These are phyloP conservation scores for Karstenula rhodostoma DNA, from an alignment of 2,329 filamentous ascomycete genomes.

Conservation along the genomic window DNA sequence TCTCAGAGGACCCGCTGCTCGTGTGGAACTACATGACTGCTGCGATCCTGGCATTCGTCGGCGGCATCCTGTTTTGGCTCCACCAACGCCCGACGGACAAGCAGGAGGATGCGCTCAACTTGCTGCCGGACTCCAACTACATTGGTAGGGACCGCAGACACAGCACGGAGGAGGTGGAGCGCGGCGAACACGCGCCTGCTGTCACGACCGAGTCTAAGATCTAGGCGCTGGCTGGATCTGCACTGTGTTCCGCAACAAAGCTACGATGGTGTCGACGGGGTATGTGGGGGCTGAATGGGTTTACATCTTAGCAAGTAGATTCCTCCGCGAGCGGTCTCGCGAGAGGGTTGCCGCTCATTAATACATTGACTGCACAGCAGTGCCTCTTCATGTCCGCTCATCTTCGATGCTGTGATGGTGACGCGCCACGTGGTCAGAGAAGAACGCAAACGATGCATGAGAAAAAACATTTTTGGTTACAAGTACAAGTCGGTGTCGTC, in stretches of 20 bases:
- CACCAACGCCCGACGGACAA: conserved; percentile 71
- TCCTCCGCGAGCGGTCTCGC: background rate
- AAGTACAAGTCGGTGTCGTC: too few relatives aligned
- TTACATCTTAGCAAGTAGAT: background rate
- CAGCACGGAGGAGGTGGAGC: conserved; percentile 30
- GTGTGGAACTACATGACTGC: conserved; percentile 76
- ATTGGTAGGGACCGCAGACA: conserved; percentile 41
- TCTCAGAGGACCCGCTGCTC: conserved; percentile 70
- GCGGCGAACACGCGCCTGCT: background rate
- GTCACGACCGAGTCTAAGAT: background rate
- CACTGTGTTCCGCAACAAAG: background rate
- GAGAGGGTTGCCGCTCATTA: background rate
- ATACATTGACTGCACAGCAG: background rate
- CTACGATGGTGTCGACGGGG: background rate
- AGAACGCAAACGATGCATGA: background rate
- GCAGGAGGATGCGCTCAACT: conserved; percentile 74
- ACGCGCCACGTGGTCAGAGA: background rate
- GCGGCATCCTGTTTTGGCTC: conserved; percentile 72
- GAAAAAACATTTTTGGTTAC: too few relatives aligned
- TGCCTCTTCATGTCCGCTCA: background rate
- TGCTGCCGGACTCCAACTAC: conserved; percentile 56
- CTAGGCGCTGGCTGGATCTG: background rate
- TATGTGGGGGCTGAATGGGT: background rate
- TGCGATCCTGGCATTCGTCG: conserved; percentile 68
- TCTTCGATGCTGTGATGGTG: background rate